These are phyloP conservation scores for Spergularia marina DNA, from an alignment of 148 eudicot genomes.

Conservation along the genomic window DNA sequence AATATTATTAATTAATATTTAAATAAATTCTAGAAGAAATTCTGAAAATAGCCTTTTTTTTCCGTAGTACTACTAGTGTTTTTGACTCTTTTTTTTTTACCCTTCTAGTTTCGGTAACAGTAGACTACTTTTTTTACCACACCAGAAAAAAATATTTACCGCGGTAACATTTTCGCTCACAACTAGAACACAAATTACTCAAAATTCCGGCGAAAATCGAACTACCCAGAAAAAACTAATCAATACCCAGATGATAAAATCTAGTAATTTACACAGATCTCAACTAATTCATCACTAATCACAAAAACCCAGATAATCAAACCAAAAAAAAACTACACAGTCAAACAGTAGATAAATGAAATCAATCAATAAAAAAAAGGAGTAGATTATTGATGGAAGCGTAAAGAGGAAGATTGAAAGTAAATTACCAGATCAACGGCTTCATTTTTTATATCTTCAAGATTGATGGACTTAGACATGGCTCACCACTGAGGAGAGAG, in stretches of 20 bases:
- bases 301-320: background rate
- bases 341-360: background rate
- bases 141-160: background rate
- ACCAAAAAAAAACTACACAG: too few relatives aligned
- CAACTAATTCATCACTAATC: background rate
- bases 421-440: constrained; percentile 83
- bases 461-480: constrained; percentile 44
- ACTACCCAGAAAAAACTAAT: background rate
- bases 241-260: background rate
- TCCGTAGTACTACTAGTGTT: background rate
- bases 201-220: background rate
- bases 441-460: constrained; percentile 75
- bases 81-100: constrained; percentile 5
- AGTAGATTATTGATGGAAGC: background rate
- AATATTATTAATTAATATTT: background rate
- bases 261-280: background rate
- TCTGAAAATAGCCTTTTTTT: background rate
- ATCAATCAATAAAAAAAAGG: background rate
- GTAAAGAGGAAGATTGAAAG: background rate
- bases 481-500: constrained; percentile 16
- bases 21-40: constrained; percentile 1
- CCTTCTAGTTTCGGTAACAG: too few relatives aligned
- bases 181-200: background rate
- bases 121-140: constrained; percentile 2
- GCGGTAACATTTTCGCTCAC: background rate